Conservation (phyloP, 148 eudicot species). For the Diospyros lotus region DNA sequence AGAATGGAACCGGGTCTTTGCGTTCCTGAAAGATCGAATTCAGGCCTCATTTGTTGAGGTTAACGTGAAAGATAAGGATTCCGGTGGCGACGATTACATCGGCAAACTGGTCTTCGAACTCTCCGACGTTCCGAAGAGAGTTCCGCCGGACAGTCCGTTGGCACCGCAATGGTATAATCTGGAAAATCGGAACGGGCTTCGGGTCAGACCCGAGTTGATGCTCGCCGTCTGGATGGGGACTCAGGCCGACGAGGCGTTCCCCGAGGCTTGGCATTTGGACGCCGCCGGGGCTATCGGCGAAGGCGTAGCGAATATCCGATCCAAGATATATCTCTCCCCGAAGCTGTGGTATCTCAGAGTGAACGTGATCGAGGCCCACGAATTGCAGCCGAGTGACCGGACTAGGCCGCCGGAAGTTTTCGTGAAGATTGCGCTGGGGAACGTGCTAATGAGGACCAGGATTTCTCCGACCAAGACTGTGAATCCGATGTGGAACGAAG, state of each 20-base stretch:
- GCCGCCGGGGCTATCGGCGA: constrained; percentile 2
- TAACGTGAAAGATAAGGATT: constrained; percentile 10
- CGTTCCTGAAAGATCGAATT: constrained; percentile 13
- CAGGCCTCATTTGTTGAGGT: background rate
- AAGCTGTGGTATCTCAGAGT: constrained; percentile 15
- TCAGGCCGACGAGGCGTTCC: constrained; percentile 13
- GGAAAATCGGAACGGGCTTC: background rate
- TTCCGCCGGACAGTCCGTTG: constrained; percentile 14
- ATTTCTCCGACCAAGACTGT: background rate
- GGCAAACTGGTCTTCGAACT: constrained; percentile 8
- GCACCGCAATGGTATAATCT: constrained; percentile 16
- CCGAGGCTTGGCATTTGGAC: constrained; percentile 8
- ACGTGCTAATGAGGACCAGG: constrained; percentile 1
- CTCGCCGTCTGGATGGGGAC: constrained; percentile 12
- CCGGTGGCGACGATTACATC: constrained; percentile 3
- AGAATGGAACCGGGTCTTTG: constrained; percentile 15
- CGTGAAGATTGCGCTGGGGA: constrained; percentile 6
- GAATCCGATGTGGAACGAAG: constrained; percentile 18
- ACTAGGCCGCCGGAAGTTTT: background rate
- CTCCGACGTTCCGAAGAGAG: constrained; percentile 6
- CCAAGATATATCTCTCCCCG: constrained; percentile 9
- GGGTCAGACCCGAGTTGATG: constrained; percentile 1
- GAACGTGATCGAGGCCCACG: constrained; percentile 11
- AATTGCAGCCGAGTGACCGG: constrained; percentile 5
- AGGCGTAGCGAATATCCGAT: background rate